phyloP scores from a whole-genome alignment of 2,329 filamentous ascomycete genomes.

The Sordariomycetes sp. region DNA sequence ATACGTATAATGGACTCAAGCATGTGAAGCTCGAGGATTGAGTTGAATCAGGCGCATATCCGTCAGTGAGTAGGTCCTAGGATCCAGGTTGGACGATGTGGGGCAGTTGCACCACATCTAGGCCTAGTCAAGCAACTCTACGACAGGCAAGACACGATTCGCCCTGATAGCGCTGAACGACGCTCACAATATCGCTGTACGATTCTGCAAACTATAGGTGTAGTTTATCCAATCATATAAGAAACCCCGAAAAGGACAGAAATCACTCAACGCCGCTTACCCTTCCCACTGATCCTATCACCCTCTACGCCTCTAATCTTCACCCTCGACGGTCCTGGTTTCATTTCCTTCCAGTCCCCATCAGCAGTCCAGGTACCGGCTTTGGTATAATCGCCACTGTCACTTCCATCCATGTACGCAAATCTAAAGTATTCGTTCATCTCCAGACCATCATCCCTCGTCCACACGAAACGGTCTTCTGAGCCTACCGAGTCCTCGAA shows the following conservation, averaged over 20 bases:
- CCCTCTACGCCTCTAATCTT: slow-evolving; percentile 1
- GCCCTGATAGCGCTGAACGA: too few species aligned
- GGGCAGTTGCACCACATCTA: too few species aligned
- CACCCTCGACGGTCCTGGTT: slow-evolving; percentile 46
- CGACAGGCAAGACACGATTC: too few species aligned
- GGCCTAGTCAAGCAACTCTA: too few species aligned
- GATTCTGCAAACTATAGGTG: too few species aligned
- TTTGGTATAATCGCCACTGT: slow-evolving; percentile 62
- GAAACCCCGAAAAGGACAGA: neutral
- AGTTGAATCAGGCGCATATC: too few species aligned
- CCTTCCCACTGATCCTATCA: neutral
- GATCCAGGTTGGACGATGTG: too few species aligned
- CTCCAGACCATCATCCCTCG: slow-evolving; percentile 31
- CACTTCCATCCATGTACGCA: slow-evolving; percentile 59
- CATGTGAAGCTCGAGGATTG: too few species aligned
- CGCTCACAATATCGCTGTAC: too few species aligned
- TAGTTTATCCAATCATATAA: neutral
- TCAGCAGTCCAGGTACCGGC: slow-evolving; percentile 61
- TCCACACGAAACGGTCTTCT: slow-evolving; percentile 47
- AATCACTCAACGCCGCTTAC: neutral
- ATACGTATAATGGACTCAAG: too few species aligned
- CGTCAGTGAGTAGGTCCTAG: too few species aligned
- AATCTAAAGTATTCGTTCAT: slow-evolving; percentile 70
- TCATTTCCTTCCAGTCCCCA: slow-evolving; percentile 59
- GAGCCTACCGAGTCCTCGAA: slow-evolving; percentile 45